Conservation (phyloP, 257 asterid genomes). For the Cinchona pubescens region DNA sequence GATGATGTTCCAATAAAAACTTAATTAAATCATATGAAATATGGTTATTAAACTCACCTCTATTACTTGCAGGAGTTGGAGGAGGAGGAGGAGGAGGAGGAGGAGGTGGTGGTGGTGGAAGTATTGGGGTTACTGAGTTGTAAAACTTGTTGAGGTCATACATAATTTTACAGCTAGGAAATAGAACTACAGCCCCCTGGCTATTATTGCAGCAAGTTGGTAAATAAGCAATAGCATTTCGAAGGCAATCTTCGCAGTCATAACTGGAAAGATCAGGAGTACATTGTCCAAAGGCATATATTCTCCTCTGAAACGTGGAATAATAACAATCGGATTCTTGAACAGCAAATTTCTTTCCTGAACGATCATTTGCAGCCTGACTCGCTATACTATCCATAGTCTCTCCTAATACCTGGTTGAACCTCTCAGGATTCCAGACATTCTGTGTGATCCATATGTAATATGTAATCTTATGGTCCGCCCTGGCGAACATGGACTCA, state of each 20-base stretch:
- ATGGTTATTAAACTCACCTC: neutral
- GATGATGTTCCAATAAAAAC: too few relatives aligned
- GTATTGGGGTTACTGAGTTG: neutral
- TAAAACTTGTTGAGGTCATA: conserved; percentile 16
- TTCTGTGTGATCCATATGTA: neutral
- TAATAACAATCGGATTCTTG: neutral
- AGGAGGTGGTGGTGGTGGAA: neutral
- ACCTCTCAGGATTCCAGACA: neutral
- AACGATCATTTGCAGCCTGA: neutral
- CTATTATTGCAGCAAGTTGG: neutral
- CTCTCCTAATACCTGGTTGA: too few relatives aligned
- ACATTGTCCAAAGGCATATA: conserved; percentile 23
- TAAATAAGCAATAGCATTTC: neutral
- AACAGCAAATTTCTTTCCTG: conserved; percentile 12
- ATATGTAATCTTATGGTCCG: neutral
- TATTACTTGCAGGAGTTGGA: neutral
- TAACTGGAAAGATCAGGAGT: conserved; percentile 21
- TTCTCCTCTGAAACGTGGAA: neutral
- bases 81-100: neutral
- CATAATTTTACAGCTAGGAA: conserved; percentile 21
- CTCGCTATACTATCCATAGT: neutral
- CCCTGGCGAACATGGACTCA: neutral
- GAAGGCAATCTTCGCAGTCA: conserved; percentile 12
- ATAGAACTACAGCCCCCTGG: conserved; percentile 10
- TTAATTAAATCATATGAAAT: too few relatives aligned